Base-by-base conservation (phyloP, 352 stramenopile species). In the Pythium aristosporum region DNA sequence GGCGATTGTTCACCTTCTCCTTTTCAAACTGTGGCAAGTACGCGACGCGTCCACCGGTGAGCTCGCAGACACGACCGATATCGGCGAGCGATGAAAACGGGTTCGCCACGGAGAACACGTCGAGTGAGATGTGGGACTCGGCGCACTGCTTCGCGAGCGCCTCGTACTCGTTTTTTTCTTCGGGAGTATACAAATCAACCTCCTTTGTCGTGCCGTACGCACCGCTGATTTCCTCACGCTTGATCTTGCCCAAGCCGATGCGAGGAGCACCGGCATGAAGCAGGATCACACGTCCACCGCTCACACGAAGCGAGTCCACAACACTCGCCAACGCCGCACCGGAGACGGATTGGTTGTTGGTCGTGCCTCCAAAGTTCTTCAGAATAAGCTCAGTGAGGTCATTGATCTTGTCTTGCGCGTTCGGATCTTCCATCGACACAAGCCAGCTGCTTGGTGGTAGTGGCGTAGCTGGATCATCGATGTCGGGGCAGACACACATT, bases 21-120 rank as follows among this genome's bases (percentile, higher is more conserved):
- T 91, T 94, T 61, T 92, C 83, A 55, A 95, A 93, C 61, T 94
- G 81, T 28, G 87, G 88, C 72, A 96, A 84, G 75, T 95, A 93
- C 52, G 85, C 74, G 21, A 95, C 87, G 37, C 86, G 85, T 16
- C 88, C 89, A 53, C 88, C 89, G 25, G 88, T 97, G 62, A 96
- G 67, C 53, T 94, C 86, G 60, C 84, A 90, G 12, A 93, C 79
- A 41, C 86, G 86, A 20, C 82, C 84, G 25, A 93, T 77, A 53
- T 94, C 86, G 12, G 86, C 86, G 23, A 94, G 69, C 42, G 89
- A 94, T 15, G 85, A 80, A 61, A 92, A 94, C 41, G 86, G 74
- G 64, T 94, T 94, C 11, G 84, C 88, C 52, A 93, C 87, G 23
- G 82, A 90, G 52, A 92, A 94, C 10, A 96, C 76, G 61, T 96